Base-by-base conservation (phyloP, 2,329 filamentous ascomycete species). In the Penicillium sp. region DNA sequence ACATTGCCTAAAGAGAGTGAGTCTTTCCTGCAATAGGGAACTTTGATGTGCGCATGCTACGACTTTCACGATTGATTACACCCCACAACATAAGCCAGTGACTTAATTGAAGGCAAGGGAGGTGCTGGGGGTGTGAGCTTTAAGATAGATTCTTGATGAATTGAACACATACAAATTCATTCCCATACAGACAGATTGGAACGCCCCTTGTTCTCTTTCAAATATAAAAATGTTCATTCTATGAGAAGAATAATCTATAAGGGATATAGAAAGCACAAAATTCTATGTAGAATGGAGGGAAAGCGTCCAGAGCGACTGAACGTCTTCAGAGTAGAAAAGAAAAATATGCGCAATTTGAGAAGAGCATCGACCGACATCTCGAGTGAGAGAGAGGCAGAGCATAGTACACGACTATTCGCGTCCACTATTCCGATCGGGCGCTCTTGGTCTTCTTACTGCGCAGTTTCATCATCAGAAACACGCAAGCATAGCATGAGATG, bases 391-490 rank as follows among this genome's bases (percentile, higher is more conserved):
- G 14, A 28, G 43, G 13, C 25, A 5, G 13, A 28, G 25, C 13
- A 38, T 6, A 13, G 7, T 16, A 19, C 6, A 19, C 16, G 4
- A 13, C 2, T 14, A 6, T 37, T 1, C 13, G 8, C 42, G 14
- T 13, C 62, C 57, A 75, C 53, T 54, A 54, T 43, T 76, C 74
- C 4, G 69, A 71, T 10, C 72, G 64, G 5, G 79, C 79, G 48
- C 73, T 81, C 73, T 82, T 82, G 16, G 77, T 81, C 63, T 76
- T 78, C 71, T 82, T 82, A 40, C 78, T 82, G 59, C 81, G 70
- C 48, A 82, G 64, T 69, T 81, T 82, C 80, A 82, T 82, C 74
- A 82, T 77, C 26, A 80, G 45, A 65, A 79, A 82, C 1, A 82
- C 80, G 57, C 79, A 59, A 5, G 68, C 75, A 61, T 82, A 82